Conservation (phyloP, 345 rosid species). For the Ricinus communis region DNA sequence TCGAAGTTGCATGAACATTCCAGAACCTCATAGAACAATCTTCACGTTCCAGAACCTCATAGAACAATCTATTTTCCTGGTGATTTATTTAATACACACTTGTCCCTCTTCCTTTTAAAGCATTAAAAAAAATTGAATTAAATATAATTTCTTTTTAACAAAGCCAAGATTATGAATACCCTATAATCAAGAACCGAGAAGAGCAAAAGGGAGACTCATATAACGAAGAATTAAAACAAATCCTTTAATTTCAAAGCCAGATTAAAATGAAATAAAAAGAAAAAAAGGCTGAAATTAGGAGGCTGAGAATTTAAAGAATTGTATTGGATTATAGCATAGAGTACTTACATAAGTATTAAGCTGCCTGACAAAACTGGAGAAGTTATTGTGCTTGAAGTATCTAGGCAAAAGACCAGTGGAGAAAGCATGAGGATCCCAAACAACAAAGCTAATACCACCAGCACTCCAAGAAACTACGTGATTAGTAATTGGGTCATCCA, state of each 20-base stretch:
- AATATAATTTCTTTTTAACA: background rate
- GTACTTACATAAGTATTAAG: constrained; percentile 36
- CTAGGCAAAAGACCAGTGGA: constrained; percentile 27
- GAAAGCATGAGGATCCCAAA: constrained; percentile 33
- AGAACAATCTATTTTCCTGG: background rate
- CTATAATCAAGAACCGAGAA: background rate
- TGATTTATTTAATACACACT: too few species aligned
- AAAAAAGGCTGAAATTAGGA: background rate
- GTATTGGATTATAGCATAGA: background rate
- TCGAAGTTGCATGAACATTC: constrained; percentile 13
- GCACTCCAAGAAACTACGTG: constrained; percentile 30
- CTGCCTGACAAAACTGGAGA: constrained; percentile 41
- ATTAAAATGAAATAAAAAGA: background rate
- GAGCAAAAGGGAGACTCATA: too few species aligned
- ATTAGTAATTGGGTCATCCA: constrained; percentile 25
- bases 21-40: too few species aligned
- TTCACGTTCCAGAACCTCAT: constrained; percentile 6
- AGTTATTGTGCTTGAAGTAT: constrained; percentile 33
- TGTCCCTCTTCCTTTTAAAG: background rate
- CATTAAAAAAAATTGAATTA: background rate
- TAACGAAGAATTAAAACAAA: background rate
- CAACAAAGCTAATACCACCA: constrained; percentile 32
- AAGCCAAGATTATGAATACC: background rate
- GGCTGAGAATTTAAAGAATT: background rate
- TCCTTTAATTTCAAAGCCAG: background rate